Base-by-base conservation (phyloP, 2,329 filamentous ascomycete genomes). In the Lachnellula occidentalis region DNA sequence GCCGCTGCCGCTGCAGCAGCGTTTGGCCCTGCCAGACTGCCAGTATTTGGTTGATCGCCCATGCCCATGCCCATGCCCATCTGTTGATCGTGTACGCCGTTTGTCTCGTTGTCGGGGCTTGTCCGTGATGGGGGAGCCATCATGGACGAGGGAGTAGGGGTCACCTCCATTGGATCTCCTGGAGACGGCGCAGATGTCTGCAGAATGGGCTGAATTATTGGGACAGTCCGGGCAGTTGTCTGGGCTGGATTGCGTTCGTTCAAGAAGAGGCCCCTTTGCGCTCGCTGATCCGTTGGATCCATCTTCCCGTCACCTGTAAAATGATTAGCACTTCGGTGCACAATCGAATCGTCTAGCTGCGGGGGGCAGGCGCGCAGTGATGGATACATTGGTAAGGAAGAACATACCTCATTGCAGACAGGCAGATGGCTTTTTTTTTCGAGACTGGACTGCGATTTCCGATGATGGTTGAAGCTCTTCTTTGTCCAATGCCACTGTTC, bases 81-180 rank as follows among this genome's bases (percentile, higher is more conserved):
- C 39, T 45, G 43, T 45, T 68, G 63, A 27, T 69, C 67, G 41
- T 67, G 65, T 48, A 59, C 53, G 45, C 66, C 65, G 61, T 70
- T 69, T 62, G 65, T 56, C 47, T 69, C 68, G 45, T 55, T 56
- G 15, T 70, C 68, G 11, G 67, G 67, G 51, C 65, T 68, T 36
- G 61, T 66, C 53, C 64, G 63, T 42, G 62, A 54, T 46, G 67
- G 67, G 19, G 68, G 68, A 15, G 60, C 65, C 63, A 66, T 67
- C 72, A 67, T 73, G 74, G 58, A 75, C 73, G 50, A 79, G 8
- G 59, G 43, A 21, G 64, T 78, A 37, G 78, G 79, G 36, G 79
- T 79, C 59, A 83, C 76, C 58, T 85, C 81, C 81, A 85, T 85
- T 56, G 80, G 79, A 54, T 82, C 79, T 61, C 76, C 79, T 31